Evolutionary conservation across 2,329 filamentous ascomycete species (phyloP).

Genomic region (Colletotrichum lupini): DNA sequence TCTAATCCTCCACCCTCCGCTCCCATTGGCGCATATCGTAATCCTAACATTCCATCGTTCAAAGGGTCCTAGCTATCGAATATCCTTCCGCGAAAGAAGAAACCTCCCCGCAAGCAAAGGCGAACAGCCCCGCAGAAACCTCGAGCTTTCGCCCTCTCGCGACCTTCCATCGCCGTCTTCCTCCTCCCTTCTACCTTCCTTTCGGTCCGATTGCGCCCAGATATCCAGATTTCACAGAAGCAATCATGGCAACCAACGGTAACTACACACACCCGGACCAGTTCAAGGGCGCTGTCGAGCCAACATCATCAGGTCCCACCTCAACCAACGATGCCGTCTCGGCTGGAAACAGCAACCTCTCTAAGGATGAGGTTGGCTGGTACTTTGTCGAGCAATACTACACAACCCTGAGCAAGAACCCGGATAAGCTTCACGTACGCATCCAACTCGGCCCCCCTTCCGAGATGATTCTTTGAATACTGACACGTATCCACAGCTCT

Average conservation of each 20-base stretch:
- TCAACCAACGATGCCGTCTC: slow-evolving; percentile 46
- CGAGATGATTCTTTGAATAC: not conserved
- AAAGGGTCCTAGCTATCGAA: slow-evolving; percentile 7
- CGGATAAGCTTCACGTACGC: slow-evolving; percentile 87
- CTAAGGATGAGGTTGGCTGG: slow-evolving; percentile 98
- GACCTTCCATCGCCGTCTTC: slow-evolving; percentile 5
- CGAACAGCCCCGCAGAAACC: slow-evolving; percentile 27
- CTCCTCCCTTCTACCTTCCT: slow-evolving; percentile 6
- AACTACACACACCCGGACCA: slow-evolving; percentile 59
- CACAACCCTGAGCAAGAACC: slow-evolving; percentile 92
- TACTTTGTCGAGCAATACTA: slow-evolving; percentile 99
- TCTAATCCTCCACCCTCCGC: slow-evolving; percentile 1
- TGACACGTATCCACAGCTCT: slow-evolving; percentile 66
- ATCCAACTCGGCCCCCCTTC: slow-evolving; percentile 31
- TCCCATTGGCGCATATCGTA: slow-evolving; percentile 12
- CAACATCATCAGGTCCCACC: slow-evolving; percentile 49
- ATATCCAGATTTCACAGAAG: slow-evolving; percentile 16
- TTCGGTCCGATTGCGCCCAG: slow-evolving; percentile 30
- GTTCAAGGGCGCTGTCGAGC: slow-evolving; percentile 51
- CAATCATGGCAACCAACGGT: slow-evolving; percentile 69
- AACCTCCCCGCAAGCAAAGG: slow-evolving; percentile 14
- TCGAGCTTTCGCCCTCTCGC: slow-evolving; percentile 22
- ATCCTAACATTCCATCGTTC: slow-evolving; percentile 19
- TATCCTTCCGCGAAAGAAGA: slow-evolving; percentile 9
- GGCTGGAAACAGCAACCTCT: slow-evolving; percentile 59